These are phyloP conservation scores for Plasmopara viticola DNA, from an alignment of 352 stramenopile species.

Conservation along the genomic window DNA sequence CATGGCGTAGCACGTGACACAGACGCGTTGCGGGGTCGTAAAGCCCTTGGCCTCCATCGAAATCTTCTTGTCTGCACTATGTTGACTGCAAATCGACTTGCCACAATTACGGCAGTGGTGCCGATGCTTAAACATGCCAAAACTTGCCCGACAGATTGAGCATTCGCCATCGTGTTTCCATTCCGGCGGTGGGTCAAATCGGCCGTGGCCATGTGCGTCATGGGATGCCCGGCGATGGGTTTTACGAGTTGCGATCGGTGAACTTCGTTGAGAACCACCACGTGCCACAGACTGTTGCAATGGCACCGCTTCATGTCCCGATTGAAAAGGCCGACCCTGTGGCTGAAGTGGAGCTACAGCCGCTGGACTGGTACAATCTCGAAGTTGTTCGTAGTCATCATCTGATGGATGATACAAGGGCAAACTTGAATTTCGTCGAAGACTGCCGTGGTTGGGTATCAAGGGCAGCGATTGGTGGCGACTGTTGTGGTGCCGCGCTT, in stretches of 20 bases:
- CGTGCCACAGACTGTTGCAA: constrained; percentile 13
- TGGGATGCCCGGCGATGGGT: constrained; percentile 26
- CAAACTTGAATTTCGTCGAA: constrained; percentile 15
- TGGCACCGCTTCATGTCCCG: constrained; percentile 9
- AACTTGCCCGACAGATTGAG: constrained; percentile 65
- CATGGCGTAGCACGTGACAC: constrained; percentile 67
- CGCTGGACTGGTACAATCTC: constrained; percentile 18
- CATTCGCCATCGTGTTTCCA: constrained; percentile 77
- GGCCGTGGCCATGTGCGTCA: constrained; percentile 14
- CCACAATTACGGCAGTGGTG: constrained; percentile 83
- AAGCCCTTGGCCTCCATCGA: constrained; percentile 64
- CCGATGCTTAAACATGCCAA: constrained; percentile 82
- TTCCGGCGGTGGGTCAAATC: constrained; percentile 52
- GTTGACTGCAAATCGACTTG: constrained; percentile 75
- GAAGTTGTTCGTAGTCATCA: constrained; percentile 20
- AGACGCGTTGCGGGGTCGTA: constrained; percentile 69
- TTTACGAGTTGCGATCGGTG: constrained; percentile 18
- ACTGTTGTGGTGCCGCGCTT: constrained; percentile 14
- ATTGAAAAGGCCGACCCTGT: constrained; percentile 16
- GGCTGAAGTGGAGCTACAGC: constrained; percentile 4
- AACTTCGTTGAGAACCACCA: constrained; percentile 16
- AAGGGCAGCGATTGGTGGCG: constrained; percentile 51
- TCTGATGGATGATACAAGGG: constrained; percentile 20
- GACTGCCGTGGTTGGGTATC: constrained; percentile 46
- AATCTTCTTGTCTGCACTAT: constrained; percentile 80